Evolutionary conservation across 2,329 filamentous ascomycete genomes (phyloP), one percentile per base, ranked within the genome.

Genomic region (Penicillium sp.): DNA sequence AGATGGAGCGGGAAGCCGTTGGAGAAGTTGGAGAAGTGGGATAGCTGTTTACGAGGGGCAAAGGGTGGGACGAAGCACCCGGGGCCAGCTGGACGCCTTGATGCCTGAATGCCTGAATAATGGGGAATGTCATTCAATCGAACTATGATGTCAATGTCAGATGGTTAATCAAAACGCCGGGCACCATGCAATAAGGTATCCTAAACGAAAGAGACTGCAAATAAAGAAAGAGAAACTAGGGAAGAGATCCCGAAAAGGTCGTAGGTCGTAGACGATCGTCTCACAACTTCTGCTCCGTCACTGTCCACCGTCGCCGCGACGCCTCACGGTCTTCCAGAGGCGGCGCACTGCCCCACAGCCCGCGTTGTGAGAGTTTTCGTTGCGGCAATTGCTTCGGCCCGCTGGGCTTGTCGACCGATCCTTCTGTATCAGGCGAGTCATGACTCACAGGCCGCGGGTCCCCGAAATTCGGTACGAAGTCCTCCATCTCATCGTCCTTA

Each of bases 401-500:
- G 16, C 54, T 42, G 43, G 38, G 43, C 34, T 42, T 46, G 39
- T 56, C 53, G n/a, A 42, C 42, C 9, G 50, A 6, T 2, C n/a
- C 46, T 26, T 48, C 53, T 21, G 53, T 45, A 29, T 45, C 36
- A 13, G 48, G 18, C 3, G 55, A 56, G 38, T 53, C 59, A 9
- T 55, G 60, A 36, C 52, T 59, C 26, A 58, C 47, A n/a, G 65
- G 56, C 29, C 56, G 60, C 4, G 59, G 56, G 41, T 65, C 65
- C 7, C 64, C 66, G 55, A 74, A 74, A 51, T 72, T 71, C 15
- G 71, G 72, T 12, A 74, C 61, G 16, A 70, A 63, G 2, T 74
- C 71, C 5, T 57, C 62, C 3, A 56, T 36, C 24, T 66, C 62
- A 4, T 57, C 46, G 3, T 55, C 45, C n/a, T 63, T 58, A 12